phyloP scores from a whole-genome alignment of 108 stramenopile genomes.

The Cylindrotheca closterium region DNA sequence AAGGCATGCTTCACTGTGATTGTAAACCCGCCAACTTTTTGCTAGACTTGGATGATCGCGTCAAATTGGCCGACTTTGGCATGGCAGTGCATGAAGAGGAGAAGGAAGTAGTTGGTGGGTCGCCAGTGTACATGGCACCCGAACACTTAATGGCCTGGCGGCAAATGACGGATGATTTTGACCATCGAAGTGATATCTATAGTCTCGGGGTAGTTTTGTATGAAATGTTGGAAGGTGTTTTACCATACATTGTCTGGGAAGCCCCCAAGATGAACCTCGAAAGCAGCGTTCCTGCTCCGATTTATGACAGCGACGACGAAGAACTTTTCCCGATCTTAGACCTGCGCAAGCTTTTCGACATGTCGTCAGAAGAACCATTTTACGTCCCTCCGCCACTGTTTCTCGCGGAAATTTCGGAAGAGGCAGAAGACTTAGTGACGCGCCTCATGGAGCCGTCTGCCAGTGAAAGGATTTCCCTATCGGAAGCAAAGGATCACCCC shows the following conservation, averaged over 20 bases:
- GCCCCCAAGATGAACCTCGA: background rate
- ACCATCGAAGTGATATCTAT: constrained; percentile 33
- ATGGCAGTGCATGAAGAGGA: constrained; percentile 17
- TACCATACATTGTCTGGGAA: constrained; percentile 24
- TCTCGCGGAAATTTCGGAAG: constrained; percentile 15
- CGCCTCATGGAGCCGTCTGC: constrained; percentile 15
- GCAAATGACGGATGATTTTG: constrained; percentile 19
- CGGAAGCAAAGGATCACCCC: constrained; percentile 10
- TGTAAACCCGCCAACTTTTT: constrained; percentile 21
- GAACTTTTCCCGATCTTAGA: constrained; percentile 7
- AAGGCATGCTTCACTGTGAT: constrained; percentile 22
- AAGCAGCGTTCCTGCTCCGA: background rate
- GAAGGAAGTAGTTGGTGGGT: constrained; percentile 27
- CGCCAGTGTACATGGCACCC: constrained; percentile 26
- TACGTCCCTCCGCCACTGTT: constrained; percentile 21
- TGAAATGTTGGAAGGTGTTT: constrained; percentile 28
- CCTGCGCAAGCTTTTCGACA: constrained; percentile 14
- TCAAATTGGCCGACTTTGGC: constrained; percentile 30
- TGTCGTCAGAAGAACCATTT: constrained; percentile 10
- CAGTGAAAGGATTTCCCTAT: constrained; percentile 15
- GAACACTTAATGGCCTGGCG: constrained; percentile 38
- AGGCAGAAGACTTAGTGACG: constrained; percentile 21
- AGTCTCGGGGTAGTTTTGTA: constrained; percentile 30
- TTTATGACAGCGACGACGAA: background rate
- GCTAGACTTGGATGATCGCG: constrained; percentile 4